phyloP scores from a whole-genome alignment of 805 yeast species.

The Jamesozyma jinghongensis region DNA sequence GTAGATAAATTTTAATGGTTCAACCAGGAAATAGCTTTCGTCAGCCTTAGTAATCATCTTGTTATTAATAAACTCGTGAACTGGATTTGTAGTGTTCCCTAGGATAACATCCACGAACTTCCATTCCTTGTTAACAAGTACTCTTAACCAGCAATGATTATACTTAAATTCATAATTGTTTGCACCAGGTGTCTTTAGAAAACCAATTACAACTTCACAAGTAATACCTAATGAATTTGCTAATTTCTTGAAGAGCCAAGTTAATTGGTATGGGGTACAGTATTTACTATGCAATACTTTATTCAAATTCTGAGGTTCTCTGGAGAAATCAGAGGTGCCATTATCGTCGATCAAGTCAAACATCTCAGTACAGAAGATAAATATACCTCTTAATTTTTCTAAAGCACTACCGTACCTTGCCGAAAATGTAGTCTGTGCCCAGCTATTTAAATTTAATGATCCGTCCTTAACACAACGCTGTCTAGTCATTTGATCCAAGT shows the following conservation, averaged over 20 bases:
- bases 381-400: slow-evolving; percentile 59
- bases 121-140: slow-evolving; percentile 67
- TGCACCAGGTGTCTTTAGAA: slow-evolving; percentile 69
- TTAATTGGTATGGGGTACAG: slow-evolving; percentile 64
- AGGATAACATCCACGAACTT: slow-evolving; percentile 65
- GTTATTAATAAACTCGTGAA: slow-evolving; percentile 34
- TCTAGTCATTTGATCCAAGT: slow-evolving; percentile 38
- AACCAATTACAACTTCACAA: slow-evolving; percentile 73
- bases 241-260: slow-evolving; percentile 66
- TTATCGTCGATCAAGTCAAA: slow-evolving; percentile 38
- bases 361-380: slow-evolving; percentile 51
- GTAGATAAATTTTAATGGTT: slow-evolving; percentile 66
- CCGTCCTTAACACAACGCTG: slow-evolving; percentile 31
- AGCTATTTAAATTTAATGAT: slow-evolving; percentile 42
- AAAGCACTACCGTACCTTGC: slow-evolving; percentile 43
- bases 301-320: slow-evolving; percentile 33
- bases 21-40: slow-evolving; percentile 63
- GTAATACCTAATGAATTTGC: slow-evolving; percentile 61
- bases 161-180: slow-evolving; percentile 36
- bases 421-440: slow-evolving; percentile 46
- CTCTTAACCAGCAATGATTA: slow-evolving; percentile 86
- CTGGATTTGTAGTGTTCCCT: slow-evolving; percentile 51
- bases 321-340: slow-evolving; percentile 31
- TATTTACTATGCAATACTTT: slow-evolving; percentile 38
- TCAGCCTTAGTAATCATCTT: slow-evolving; percentile 27